A percentile compares a stretch with the other conserved stretches of the same genome.
Conservation (phyloP, 2,329 filamentous ascomycete species). For the Bretziella fagacearum region DNA sequence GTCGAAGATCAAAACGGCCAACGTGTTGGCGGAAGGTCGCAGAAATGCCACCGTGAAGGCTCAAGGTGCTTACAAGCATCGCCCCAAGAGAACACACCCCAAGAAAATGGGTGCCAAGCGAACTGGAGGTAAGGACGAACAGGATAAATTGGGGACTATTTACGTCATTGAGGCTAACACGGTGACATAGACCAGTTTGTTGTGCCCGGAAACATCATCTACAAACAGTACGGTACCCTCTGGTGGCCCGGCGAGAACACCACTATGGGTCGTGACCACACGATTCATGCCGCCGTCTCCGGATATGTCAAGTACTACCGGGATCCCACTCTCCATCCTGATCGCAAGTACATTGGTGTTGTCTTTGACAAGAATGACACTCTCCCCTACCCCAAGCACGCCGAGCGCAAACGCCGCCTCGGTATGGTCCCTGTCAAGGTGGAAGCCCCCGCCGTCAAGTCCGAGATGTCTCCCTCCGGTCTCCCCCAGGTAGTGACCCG, state of each 20-base stretch:
- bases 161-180: neutral
- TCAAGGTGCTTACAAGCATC: conserved; percentile 51
- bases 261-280: conserved; percentile 89
- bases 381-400: conserved; percentile 60
- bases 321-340: conserved; percentile 66
- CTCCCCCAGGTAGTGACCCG: conserved; percentile 30
- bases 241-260: conserved; percentile 96
- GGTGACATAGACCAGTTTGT: conserved; percentile 61
- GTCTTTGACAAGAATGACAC: conserved; percentile 67
- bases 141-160: too few relatives aligned
- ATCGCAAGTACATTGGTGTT: conserved; percentile 87
- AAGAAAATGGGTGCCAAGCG: conserved; percentile 94
- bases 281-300: conserved; percentile 67
- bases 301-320: conserved; percentile 97
- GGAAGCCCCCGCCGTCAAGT: conserved; percentile 19
- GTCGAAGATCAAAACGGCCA: conserved; percentile 14
- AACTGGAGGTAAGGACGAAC: conserved; percentile 57
- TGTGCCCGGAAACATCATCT: conserved; percentile 92
- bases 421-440: conserved; percentile 44
- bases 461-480: conserved; percentile 31
- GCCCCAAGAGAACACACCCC: conserved; percentile 40
- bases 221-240: conserved; percentile 82
- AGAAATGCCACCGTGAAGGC: conserved; percentile 43
- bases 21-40: conserved; percentile 24
- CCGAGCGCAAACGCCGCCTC: conserved; percentile 56